Conservation (phyloP, 2,329 filamentous ascomycete species). For the Neonectria sp. region DNA sequence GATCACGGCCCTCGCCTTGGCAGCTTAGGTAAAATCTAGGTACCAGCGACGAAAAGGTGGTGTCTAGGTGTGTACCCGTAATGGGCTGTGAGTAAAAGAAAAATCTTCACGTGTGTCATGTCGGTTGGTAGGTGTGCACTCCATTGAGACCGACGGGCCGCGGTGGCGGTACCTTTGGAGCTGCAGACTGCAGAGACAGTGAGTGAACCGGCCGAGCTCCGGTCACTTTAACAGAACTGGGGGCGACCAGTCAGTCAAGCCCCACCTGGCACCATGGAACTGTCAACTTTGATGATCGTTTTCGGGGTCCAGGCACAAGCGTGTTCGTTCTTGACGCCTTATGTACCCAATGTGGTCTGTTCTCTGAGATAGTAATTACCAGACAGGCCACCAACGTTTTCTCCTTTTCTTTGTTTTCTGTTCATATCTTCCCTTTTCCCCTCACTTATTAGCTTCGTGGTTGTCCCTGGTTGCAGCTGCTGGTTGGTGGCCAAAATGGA, state of each 20-base stretch:
- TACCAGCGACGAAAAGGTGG: conserved; percentile 15
- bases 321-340: conserved; percentile 1
- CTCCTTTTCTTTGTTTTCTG: not conserved
- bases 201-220: conserved; percentile 34
- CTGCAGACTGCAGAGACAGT: conserved; percentile 19
- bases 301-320: conserved; percentile 3
- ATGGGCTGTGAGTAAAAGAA: conserved; percentile 11
- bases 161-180: conserved; percentile 34
- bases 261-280: conserved; percentile 22
- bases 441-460: not conserved
- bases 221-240: conserved; percentile 27
- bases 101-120: conserved; percentile 31
- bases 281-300: not conserved
- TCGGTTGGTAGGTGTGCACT: conserved; percentile 12
- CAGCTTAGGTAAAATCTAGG: conserved; percentile 16
- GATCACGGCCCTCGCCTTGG: conserved; percentile 16
- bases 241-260: not conserved
- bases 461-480: conserved; percentile 2
- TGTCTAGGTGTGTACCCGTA: conserved; percentile 8
- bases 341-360: conserved; percentile 2
- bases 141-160: conserved; percentile 19
- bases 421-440: not conserved
- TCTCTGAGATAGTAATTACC: not conserved
- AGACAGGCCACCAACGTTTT: too few species aligned
- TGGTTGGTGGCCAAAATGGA: conserved; percentile 36